Base-by-base conservation (phyloP, 2,329 filamentous ascomycete genomes). In the Penicillium sp. region DNA sequence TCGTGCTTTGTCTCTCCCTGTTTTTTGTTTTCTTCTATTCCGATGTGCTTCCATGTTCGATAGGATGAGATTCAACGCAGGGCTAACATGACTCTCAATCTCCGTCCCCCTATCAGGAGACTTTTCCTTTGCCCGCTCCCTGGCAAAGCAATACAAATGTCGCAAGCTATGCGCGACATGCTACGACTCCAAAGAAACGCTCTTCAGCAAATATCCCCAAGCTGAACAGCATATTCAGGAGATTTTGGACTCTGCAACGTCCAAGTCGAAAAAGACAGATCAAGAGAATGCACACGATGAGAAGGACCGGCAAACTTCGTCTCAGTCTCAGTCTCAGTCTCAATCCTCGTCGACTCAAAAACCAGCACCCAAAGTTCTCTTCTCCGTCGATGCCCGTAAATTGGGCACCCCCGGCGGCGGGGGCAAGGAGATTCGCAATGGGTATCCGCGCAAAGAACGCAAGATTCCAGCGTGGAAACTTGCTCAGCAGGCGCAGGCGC, bases 131-230 rank as follows among this genome's bases (percentile, higher is more conserved):
- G 67, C 72, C 11, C 63, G 66, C 43, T 74, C 73, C 4, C 57
- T 76, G 26, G 65, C 66, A 42, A 63, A 55, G 26, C 63, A 72
- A 50, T 67, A 75, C 56, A 63, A 62, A 47, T 73, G 70, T 54
- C 65, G 58, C 42, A 58, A 64, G 38, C 50, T 76, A 7, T 58
- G 69, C 27, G 71, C 73, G 7, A 76, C 73, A 32, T 71, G 69
- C 54, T 75, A 73, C 51, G 73, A 76, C 52, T 68, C 66, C 9
- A 59, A 65, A 45, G 65, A 71, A 26, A 59, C 57, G 44, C 75
- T 96, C 1, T 68, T 74, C 9, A 74, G 71, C 51, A 95, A 95
- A 69, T 90, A 91, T 59, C 88, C 88, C 0, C 82, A 88, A 56
- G 84, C 77, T 1, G 71, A 74, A 44, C 75, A 74, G 49, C 81